Evolutionary conservation across 2,329 filamentous ascomycete genomes (phyloP).

Genomic region (Macrophomina pseudophaseolina): DNA sequence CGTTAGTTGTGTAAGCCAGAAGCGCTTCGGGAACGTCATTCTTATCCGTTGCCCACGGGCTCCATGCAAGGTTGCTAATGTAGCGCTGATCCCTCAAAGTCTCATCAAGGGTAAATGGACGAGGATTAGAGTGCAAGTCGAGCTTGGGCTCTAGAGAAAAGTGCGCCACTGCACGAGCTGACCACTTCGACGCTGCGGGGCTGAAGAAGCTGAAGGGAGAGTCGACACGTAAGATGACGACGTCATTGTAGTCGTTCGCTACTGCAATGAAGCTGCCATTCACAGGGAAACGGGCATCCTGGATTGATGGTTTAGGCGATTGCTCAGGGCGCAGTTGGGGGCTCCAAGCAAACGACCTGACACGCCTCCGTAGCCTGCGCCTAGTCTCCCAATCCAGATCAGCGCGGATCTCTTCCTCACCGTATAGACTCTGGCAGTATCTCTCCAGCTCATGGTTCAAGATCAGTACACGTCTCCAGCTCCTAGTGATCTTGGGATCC

Average conservation of each 20-base stretch:
- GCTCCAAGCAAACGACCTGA: slow-evolving; percentile 51
- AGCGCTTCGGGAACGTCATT: slow-evolving; percentile 36
- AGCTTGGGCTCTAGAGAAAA: slow-evolving; percentile 28
- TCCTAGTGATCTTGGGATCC: slow-evolving; percentile 44
- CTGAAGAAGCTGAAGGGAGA: slow-evolving; percentile 44
- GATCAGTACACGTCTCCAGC: slow-evolving; percentile 60
- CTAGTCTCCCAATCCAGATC: slow-evolving; percentile 38
- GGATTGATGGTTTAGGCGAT: slow-evolving; percentile 31
- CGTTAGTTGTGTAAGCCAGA: slow-evolving; percentile 44
- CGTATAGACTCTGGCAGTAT: slow-evolving; percentile 41
- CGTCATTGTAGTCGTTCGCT: slow-evolving; percentile 49
- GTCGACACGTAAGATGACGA: slow-evolving; percentile 43
- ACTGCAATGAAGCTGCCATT: slow-evolving; percentile 40
- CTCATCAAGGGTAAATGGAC: slow-evolving; percentile 35
- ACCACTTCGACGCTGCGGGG: slow-evolving; percentile 33
- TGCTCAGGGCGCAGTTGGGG: slow-evolving; percentile 32
- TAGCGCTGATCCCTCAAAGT: slow-evolving; percentile 39
- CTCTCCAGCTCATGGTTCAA: slow-evolving; percentile 55
- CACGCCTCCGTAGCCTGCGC: slow-evolving; percentile 43
- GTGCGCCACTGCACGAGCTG: slow-evolving; percentile 35
- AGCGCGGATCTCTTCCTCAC: slow-evolving; percentile 30
- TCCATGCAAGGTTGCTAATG: slow-evolving; percentile 46
- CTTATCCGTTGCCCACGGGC: slow-evolving; percentile 41
- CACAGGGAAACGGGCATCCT: slow-evolving; percentile 31
- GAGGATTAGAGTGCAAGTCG: not conserved